A percentile compares a stretch with the other conserved stretches of the same genome.
Conservation (phyloP, 768 basidiomycete species). For the Macrolepiota dolichaula region DNA sequence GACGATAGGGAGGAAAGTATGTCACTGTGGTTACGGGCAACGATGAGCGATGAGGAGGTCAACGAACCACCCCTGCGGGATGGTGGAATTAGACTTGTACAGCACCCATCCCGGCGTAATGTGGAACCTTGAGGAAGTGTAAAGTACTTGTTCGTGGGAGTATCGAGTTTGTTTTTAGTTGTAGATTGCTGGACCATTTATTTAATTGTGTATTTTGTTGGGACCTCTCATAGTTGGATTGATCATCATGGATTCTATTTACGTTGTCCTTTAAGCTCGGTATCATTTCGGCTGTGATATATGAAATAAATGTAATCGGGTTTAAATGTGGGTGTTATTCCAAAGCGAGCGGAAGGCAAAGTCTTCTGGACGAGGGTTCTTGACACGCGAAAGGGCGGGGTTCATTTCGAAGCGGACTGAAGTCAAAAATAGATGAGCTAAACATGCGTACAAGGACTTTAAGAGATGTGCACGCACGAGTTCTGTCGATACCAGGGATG, state of each 20-base stretch:
- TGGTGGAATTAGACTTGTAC: constrained; percentile 39
- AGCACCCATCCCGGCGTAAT: constrained; percentile 12
- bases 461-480: constrained; percentile 31
- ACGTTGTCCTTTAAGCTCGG: background rate
- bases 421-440: constrained; percentile 18
- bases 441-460: constrained; percentile 36
- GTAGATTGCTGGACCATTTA: background rate
- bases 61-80: constrained; percentile 6
- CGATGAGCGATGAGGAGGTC: constrained; percentile 20
- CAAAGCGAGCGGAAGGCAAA: constrained; percentile 52
- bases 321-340: constrained; percentile 44
- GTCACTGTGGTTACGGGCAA: constrained; percentile 42
- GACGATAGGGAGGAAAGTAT: constrained; percentile 64
- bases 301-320: background rate
- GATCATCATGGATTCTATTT: background rate
- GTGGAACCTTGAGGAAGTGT: background rate
- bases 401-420: constrained; percentile 9
- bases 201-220: background rate
- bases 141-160: background rate
- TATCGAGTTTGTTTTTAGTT: background rate
- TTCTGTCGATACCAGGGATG: constrained; percentile 50
- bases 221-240: background rate
- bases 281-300: background rate
- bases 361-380: constrained; percentile 34
- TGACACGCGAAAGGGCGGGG: constrained; percentile 30